Evolutionary conservation across 768 basidiomycete species (phyloP).

Genomic region (Baorangia bicolor): DNA sequence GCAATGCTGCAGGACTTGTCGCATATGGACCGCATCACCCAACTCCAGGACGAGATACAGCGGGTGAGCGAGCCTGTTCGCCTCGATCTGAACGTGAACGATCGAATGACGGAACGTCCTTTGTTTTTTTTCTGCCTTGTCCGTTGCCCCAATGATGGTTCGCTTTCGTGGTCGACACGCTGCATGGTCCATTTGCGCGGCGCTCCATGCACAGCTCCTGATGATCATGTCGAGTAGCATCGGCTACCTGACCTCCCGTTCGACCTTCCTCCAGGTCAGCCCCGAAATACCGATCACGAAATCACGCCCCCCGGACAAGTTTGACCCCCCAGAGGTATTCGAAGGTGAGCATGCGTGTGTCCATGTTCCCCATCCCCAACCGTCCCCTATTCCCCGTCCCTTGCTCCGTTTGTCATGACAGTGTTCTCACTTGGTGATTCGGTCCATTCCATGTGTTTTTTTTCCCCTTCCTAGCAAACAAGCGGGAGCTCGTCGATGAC

Average conservation of each 20-base stretch:
- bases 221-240: conserved; percentile 86
- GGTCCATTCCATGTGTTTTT: neutral
- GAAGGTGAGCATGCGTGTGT: conserved; percentile 48
- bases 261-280: conserved; percentile 78
- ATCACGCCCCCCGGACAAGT: conserved; percentile 67
- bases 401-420: neutral
- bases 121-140: neutral
- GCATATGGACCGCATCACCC: conserved; percentile 95
- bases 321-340: conserved; percentile 70
- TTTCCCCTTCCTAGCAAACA: conserved; percentile 54
- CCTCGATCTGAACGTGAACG: conserved; percentile 8
- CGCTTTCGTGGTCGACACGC: neutral
- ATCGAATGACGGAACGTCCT: neutral
- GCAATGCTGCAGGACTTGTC: conserved; percentile 91
- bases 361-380: neutral
- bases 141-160: neutral
- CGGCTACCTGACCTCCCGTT: conserved; percentile 72
- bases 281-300: conserved; percentile 83
- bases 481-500: conserved; percentile 80
- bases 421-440: neutral
- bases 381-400: neutral
- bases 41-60: conserved; percentile 93
- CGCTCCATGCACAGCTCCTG: conserved; percentile 56
- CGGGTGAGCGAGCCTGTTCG: conserved; percentile 43
- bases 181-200: neutral